Percentiles rank a stretch among this genome's conserved stretches.
Conservation (phyloP, 441 rosid genomes). For the Pelargonium fulgidum region DNA sequence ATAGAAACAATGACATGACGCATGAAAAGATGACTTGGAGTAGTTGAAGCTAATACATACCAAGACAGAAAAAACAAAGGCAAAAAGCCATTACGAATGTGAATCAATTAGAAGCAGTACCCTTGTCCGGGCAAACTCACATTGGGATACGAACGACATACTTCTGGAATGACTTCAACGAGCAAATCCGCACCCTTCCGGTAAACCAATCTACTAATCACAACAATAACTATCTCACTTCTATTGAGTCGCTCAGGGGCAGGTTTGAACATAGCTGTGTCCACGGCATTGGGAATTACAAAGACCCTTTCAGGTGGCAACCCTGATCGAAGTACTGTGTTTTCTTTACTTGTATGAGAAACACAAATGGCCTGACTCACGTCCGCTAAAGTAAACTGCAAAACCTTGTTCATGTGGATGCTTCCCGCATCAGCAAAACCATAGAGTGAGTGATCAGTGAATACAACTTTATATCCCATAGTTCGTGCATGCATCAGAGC, state of each 20-base stretch:
- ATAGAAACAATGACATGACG: neutral
- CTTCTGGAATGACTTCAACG: conserved; percentile 93
- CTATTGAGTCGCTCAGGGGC: conserved; percentile 45
- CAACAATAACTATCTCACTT: conserved; percentile 70
- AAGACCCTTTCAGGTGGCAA: conserved; percentile 77
- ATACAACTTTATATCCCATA: conserved; percentile 85
- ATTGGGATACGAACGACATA: conserved; percentile 61
- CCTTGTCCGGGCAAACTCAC: conserved; percentile 42
- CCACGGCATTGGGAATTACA: conserved; percentile 94
- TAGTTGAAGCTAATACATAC: neutral
- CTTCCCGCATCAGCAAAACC: conserved; percentile 96
- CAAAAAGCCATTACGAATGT: neutral
- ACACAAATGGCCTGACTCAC: conserved; percentile 93
- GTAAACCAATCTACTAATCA: conserved; percentile 91
- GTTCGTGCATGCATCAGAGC: conserved; percentile 92
- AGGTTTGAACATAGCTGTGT: conserved; percentile 93
- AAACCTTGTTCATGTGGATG: conserved; percentile 93
- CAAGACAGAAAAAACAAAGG: neutral
- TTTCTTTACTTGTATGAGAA: conserved; percentile 95
- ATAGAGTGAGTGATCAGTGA: conserved; percentile 88
- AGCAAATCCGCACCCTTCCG: conserved; percentile 96
- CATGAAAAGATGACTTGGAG: neutral
- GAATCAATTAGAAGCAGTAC: conserved; percentile 3
- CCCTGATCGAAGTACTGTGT: conserved; percentile 83
- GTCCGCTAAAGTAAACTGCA: conserved; percentile 90